phyloP scores from a whole-genome alignment of 805 yeast species.

The Danielia reshetovae region DNA sequence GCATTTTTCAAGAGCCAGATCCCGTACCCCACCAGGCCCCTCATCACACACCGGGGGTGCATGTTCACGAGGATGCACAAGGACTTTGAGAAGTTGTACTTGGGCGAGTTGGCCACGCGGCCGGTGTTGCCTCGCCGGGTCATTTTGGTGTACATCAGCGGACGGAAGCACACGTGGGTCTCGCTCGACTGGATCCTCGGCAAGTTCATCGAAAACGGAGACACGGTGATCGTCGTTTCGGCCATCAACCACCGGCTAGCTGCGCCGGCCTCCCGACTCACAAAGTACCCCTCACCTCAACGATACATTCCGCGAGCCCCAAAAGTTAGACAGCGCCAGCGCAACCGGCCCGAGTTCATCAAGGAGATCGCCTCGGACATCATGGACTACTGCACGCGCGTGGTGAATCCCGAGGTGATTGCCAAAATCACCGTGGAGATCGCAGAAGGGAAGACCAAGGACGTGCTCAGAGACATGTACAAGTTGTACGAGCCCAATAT shows the following conservation, averaged over 20 bases:
- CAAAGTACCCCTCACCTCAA: slow-evolving; percentile 15
- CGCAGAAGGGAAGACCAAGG: slow-evolving; percentile 54
- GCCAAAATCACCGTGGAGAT: slow-evolving; percentile 57
- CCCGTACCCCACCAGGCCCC: slow-evolving; percentile 39
- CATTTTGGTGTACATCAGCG: slow-evolving; percentile 62
- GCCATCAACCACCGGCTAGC: slow-evolving; percentile 32
- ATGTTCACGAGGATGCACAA: slow-evolving; percentile 46
- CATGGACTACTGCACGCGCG: slow-evolving; percentile 48
- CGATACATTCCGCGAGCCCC: slow-evolving; percentile 21
- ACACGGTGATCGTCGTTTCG: slow-evolving; percentile 59
- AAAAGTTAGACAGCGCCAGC: slow-evolving; percentile 29
- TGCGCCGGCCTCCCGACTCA: slow-evolving; percentile 6
- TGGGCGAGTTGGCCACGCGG: slow-evolving; percentile 26
- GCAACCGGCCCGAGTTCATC: slow-evolving; percentile 46
- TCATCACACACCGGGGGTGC: slow-evolving; percentile 37
- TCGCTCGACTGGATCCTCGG: slow-evolving; percentile 67
- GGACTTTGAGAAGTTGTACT: slow-evolving; percentile 45
- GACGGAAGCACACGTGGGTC: slow-evolving; percentile 78
- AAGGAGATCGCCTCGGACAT: slow-evolving; percentile 44
- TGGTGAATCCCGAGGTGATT: slow-evolving; percentile 43
- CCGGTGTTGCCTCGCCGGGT: slow-evolving; percentile 51
- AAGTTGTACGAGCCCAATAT: slow-evolving; percentile 58
- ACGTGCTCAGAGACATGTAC: slow-evolving; percentile 55
- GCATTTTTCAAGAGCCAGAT: slow-evolving; percentile 11
- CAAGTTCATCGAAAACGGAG: slow-evolving; percentile 57